phyloP scores from a whole-genome alignment of 192 early-diverging fungal species.

The Phlyctochytrium arcticum region DNA sequence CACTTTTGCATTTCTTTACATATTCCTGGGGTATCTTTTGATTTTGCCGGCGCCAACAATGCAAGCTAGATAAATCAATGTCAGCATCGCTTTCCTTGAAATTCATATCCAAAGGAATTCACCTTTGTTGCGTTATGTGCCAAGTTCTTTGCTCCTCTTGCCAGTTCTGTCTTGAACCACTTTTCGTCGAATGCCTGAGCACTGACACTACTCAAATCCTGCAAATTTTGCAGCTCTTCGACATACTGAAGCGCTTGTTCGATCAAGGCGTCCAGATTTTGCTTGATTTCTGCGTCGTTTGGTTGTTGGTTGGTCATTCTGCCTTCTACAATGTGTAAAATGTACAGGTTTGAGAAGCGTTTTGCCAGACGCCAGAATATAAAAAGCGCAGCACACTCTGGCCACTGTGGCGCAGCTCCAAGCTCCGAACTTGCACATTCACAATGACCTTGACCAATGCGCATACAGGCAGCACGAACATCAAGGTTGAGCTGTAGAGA shows the following conservation, averaged over 20 bases:
- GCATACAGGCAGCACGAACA: too few relatives aligned
- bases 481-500: too few relatives aligned
- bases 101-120: neutral
- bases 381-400: too few relatives aligned
- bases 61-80: neutral
- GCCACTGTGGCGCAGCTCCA: too few relatives aligned
- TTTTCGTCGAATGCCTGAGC: neutral
- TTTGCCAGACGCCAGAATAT: too few relatives aligned
- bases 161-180: neutral
- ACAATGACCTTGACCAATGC: too few relatives aligned
- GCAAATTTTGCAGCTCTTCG: neutral
- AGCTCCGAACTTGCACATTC: too few relatives aligned
- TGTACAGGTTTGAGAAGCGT: too few relatives aligned
- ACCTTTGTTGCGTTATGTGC: slow-evolving; percentile 15
- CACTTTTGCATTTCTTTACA: neutral
- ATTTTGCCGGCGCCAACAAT: slow-evolving; percentile 4
- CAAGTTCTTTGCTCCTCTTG: neutral
- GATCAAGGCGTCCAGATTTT: neutral
- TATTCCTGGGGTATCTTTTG: slow-evolving; percentile 5
- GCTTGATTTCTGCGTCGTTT: neutral
- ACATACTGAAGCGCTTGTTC: neutral
- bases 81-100: neutral
- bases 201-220: neutral
- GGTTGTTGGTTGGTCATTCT: neutral
- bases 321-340: too few relatives aligned